Percentiles rank a stretch among this genome's conserved stretches.
Evolutionary conservation across 2,329 filamentous ascomycete genomes (phyloP).

Genomic region (Fusarium sp.): DNA sequence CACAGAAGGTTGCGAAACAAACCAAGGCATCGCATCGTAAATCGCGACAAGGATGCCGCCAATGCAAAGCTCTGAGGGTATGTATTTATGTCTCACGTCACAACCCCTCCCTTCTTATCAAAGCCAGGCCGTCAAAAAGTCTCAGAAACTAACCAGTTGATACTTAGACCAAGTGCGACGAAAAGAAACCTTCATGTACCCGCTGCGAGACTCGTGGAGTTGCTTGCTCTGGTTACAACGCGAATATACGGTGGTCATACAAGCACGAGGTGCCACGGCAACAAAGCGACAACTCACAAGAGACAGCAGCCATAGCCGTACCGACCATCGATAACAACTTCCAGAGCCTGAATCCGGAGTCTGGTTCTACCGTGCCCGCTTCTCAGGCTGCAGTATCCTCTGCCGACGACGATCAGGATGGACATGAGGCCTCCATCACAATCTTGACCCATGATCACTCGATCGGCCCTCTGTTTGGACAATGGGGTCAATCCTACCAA

Average conservation of each 20-base stretch:
- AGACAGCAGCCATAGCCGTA: neutral
- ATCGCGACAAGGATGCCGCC: neutral
- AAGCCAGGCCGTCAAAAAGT: neutral
- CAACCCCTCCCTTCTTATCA: too few relatives aligned
- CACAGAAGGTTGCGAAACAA: neutral
- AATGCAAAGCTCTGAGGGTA: neutral
- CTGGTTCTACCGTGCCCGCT: neutral
- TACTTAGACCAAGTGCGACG: neutral
- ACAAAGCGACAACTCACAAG: neutral
- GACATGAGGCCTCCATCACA: neutral
- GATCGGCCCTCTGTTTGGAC: neutral
- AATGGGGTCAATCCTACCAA: neutral
- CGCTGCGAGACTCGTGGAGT: neutral
- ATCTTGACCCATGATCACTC: neutral
- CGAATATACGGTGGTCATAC: neutral
- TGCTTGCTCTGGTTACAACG: neutral
- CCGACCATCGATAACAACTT: neutral
- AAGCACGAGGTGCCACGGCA: neutral
- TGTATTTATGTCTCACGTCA: neutral
- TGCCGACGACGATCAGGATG: neutral
- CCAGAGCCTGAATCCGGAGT: neutral
- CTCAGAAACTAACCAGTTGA: neutral
- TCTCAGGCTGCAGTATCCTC: neutral
- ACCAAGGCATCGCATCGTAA: neutral
- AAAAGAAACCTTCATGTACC: neutral